These are phyloP conservation scores for Aspergillus olivimuriae DNA, from an alignment of 495 filamentous ascomycete genomes.

Conservation along the genomic window DNA sequence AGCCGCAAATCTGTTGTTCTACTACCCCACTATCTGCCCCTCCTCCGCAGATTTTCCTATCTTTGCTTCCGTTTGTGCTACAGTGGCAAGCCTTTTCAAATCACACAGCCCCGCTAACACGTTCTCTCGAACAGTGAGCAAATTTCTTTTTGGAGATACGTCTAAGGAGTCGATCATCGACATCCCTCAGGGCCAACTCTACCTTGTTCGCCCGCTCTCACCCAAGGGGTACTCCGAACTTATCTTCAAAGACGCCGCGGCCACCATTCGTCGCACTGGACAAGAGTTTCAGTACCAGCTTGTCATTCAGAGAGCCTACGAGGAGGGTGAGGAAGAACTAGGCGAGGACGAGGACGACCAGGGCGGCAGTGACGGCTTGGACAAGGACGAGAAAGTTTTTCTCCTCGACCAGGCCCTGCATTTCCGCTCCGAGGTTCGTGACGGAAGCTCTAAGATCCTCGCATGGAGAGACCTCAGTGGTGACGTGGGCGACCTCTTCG, in stretches of 20 bases:
- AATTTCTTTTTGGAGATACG: slow-evolving; percentile 85
- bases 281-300: slow-evolving; percentile 97
- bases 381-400: slow-evolving; percentile 96
- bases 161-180: slow-evolving; percentile 93
- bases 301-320: slow-evolving; percentile 90
- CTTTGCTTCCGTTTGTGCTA: not conserved
- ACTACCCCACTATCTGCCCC: slow-evolving; percentile 30
- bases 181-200: slow-evolving; percentile 90
- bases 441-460: slow-evolving; percentile 72
- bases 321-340: slow-evolving; percentile 92
- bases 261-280: slow-evolving; percentile 83
- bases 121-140: too few relatives aligned
- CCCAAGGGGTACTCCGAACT: slow-evolving; percentile 97
- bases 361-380: slow-evolving; percentile 56
- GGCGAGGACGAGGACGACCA: slow-evolving; percentile 82
- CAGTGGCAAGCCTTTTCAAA: too few relatives aligned
- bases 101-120: too few relatives aligned
- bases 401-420: slow-evolving; percentile 86
- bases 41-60: slow-evolving; percentile 18
- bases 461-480: slow-evolving; percentile 95
- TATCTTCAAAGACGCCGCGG: slow-evolving; percentile 95
- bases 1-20: not conserved
- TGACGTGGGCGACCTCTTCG: slow-evolving; percentile 87
- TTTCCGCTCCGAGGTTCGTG: slow-evolving; percentile 75
- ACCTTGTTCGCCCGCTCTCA: slow-evolving; percentile 89